Conservation (phyloP, 306 rosid species). For the Inga laurina region DNA sequence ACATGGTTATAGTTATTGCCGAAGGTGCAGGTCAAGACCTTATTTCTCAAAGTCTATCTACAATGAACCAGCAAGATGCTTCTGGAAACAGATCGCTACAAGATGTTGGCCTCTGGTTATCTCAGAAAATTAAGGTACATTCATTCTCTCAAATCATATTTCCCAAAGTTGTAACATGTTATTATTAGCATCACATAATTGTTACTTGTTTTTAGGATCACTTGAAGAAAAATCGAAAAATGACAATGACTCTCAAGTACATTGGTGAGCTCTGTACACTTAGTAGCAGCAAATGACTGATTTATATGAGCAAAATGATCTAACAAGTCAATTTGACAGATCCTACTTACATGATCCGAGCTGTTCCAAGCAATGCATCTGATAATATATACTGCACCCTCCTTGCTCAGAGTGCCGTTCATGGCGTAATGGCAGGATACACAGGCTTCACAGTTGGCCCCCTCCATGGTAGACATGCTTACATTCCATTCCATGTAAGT, state of each 20-base stretch:
- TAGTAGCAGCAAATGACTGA: background rate
- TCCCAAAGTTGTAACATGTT: background rate
- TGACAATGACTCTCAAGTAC: constrained; percentile 53
- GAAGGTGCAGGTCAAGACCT: constrained; percentile 63
- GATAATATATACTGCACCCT: constrained; percentile 60
- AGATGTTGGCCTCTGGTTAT: constrained; percentile 61
- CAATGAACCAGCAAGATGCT: constrained; percentile 43
- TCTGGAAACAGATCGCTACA: constrained; percentile 50
- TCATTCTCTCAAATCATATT: background rate
- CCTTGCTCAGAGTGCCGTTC: constrained; percentile 61
- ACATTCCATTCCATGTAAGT: constrained; percentile 60
- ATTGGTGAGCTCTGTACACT: constrained; percentile 40
- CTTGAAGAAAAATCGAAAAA: constrained; percentile 40
- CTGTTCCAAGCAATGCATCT: constrained; percentile 55
- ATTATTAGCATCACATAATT: background rate
- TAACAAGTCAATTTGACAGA: constrained; percentile 36
- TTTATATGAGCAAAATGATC: background rate
- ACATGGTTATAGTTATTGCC: constrained; percentile 63
- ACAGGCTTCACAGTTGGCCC: constrained; percentile 59
- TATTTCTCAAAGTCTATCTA: constrained; percentile 34
- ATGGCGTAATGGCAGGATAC: constrained; percentile 67
- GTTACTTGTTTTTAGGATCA: constrained; percentile 40
- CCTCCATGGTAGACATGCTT: constrained; percentile 55
- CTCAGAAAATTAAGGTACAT: constrained; percentile 52
- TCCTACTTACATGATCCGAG: constrained; percentile 70